Evolutionary conservation across 352 stramenopile species (phyloP), one percentile per base, ranked within the genome.

Genomic region (Pythium aristosporum): DNA sequence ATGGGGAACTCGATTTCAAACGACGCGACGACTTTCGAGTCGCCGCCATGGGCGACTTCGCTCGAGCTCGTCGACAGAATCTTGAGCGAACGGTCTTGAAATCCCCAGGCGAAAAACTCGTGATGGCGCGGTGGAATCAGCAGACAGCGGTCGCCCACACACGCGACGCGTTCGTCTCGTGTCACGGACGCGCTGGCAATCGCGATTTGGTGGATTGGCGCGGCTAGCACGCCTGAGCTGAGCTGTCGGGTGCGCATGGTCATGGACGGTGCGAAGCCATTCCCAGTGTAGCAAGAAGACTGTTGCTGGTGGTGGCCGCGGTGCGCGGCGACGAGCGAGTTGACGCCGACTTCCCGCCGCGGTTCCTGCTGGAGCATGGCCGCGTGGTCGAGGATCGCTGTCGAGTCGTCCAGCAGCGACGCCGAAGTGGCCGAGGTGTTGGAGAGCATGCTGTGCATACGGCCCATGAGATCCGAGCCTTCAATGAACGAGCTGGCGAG

Each of bases 91-190:
- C 75, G 74, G 36, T 91, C 84, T 44, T 85, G 76, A 60, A 88
- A 91, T 0, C 78, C 78, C 83, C 83, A 92, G 2, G 83, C 77
- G 9, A 91, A 62, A 47, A 88, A 91, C 63, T 92, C 82, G 48
- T 74, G 74, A 57, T 90, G 75, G 1, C 72, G 70, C 3, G 83
- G 79, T 8, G 83, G 83, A 21, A 92, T 84, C 46, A 91, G 63
- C 9, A 91, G 47, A 41, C 78, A 87, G 6, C 81, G 73, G 4
- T 75, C 63, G 4, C 80, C 68, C 9, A 85, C 68, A 46, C 62
- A 41, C 15, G 80, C 76, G 4, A 80, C 63, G 16, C 70, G 70
- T 57, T 87, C 81, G 32, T 89, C 82, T 36, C 78, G 65, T 7
- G 69, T 77, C 42, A 89, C 75, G 9, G 72, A 75, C 2, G 76